Percentiles rank a stretch among this genome's conserved stretches.
These are phyloP conservation scores for Xylaria sp. DNA, from an alignment of 2,329 filamentous ascomycete species.

Conservation along the genomic window DNA sequence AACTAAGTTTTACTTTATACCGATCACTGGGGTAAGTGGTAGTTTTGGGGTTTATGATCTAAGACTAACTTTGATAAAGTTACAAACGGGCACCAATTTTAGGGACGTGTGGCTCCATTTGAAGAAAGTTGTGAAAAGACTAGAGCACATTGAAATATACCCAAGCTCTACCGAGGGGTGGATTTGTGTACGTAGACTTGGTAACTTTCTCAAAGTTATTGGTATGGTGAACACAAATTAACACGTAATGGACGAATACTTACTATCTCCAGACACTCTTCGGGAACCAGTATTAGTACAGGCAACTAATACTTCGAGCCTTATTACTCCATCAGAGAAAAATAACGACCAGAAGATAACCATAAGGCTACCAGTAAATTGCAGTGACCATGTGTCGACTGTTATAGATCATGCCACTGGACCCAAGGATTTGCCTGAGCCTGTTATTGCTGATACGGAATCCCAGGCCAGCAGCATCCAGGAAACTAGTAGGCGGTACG, in stretches of 20 bases:
- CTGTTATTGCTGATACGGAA: not conserved
- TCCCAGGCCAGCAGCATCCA: not conserved
- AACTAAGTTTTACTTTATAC: not conserved
- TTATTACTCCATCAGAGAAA: not conserved
- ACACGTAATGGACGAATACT: not conserved
- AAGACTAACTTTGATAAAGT: conserved; percentile 10
- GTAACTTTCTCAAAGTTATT: not conserved
- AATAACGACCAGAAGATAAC: not conserved
- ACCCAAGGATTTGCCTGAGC: not conserved
- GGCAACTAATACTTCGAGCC: not conserved
- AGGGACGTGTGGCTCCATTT: conserved; percentile 17
- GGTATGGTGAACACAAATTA: not conserved
- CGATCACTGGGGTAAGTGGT: not conserved
- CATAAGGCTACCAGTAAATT: not conserved
- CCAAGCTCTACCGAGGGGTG: not conserved
- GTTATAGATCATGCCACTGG: not conserved
- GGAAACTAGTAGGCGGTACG: not conserved
- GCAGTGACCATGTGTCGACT: not conserved
- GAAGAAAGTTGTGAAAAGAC: not conserved
- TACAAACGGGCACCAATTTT: conserved; percentile 2
- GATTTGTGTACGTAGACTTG: not conserved
- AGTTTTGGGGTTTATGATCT: not conserved
- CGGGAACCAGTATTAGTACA: not conserved
- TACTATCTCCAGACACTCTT: not conserved
- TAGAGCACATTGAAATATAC: conserved; percentile 13